Conservation (phyloP, 2,329 filamentous ascomycete genomes). For the Aschersonia sp. region DNA sequence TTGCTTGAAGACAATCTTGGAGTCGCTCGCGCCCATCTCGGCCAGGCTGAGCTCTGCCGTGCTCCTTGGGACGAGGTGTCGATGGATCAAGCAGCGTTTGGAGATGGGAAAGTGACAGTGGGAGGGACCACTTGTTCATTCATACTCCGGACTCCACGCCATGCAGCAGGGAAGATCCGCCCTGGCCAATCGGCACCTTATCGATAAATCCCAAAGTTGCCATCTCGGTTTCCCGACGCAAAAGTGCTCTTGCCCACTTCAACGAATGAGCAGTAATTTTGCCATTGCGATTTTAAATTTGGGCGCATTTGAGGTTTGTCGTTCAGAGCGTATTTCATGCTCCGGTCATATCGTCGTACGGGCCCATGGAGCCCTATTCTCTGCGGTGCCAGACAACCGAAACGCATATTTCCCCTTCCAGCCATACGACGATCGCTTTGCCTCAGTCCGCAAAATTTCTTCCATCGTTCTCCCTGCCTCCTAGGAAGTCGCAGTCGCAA, state of each 20-base stretch:
- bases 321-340: conserved; percentile 8
- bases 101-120: neutral
- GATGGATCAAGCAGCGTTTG: conserved; percentile 4
- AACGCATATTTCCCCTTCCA: neutral
- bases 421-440: neutral
- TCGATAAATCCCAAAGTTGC: neutral
- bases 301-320: no score
- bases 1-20: conserved; percentile 96
- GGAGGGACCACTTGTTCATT: neutral
- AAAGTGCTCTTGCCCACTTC: neutral
- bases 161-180: neutral
- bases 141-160: neutral
- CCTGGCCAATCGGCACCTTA: neutral
- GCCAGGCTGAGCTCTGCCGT: conserved; percentile 10
- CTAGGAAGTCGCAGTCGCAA: no score
- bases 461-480: neutral
- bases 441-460: conserved; percentile 1
- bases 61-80: conserved; percentile 5
- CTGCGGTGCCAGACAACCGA: neutral
- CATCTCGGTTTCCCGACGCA: neutral
- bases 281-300: no score
- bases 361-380: conserved; percentile 6
- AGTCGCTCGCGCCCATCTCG: conserved; percentile 91
- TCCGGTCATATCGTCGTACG: conserved; percentile 11
- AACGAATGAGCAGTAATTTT: no score